Conservation (phyloP, 192 early-diverging fungal species). For the Coemansia sp. region DNA sequence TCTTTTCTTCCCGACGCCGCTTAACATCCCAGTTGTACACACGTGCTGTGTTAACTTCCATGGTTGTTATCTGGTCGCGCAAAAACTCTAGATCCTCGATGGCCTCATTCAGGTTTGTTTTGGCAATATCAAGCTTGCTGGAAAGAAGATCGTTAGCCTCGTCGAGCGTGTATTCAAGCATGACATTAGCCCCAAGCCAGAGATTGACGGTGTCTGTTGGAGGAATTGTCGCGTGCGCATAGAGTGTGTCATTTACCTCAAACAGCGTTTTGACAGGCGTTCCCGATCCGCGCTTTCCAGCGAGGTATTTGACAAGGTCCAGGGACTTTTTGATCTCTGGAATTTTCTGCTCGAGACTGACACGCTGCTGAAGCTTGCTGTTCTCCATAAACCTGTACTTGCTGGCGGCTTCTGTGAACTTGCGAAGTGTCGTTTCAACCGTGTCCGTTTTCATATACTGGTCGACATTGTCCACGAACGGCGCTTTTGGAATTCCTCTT, state of each 20-base stretch:
- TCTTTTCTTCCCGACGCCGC: conserved; percentile 55
- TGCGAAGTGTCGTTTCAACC: conserved; percentile 82
- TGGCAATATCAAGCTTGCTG: conserved; percentile 74
- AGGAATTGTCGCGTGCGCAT: conserved; percentile 78
- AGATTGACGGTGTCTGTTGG: conserved; percentile 80
- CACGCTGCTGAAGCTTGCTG: conserved; percentile 81
- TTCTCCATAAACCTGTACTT: conserved; percentile 99
- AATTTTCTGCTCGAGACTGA: conserved; percentile 85
- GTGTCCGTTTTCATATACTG: conserved; percentile 76
- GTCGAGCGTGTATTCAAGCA: conserved; percentile 91
- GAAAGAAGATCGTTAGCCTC: conserved; percentile 81
- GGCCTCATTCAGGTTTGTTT: conserved; percentile 69
- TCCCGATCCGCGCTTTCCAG: conserved; percentile 59
- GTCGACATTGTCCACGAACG: conserved; percentile 92
- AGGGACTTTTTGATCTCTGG: conserved; percentile 96
- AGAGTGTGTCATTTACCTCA: conserved; percentile 94
- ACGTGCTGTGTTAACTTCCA: conserved; percentile 97
- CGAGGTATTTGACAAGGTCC: conserved; percentile 79
- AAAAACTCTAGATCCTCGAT: conserved; percentile 91
- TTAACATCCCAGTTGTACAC: conserved; percentile 99
- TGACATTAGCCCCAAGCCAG: conserved; percentile 98
- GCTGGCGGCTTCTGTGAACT: conserved; percentile 90
- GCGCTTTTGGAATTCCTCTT: conserved; percentile 91
- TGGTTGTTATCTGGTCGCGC: conserved; percentile 97
- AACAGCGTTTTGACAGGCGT: conserved; percentile 81